A percentile compares a stretch with the other conserved stretches of the same genome.
Conservation (phyloP, 148 eudicot genomes). For the Amaranthus palmeri region DNA sequence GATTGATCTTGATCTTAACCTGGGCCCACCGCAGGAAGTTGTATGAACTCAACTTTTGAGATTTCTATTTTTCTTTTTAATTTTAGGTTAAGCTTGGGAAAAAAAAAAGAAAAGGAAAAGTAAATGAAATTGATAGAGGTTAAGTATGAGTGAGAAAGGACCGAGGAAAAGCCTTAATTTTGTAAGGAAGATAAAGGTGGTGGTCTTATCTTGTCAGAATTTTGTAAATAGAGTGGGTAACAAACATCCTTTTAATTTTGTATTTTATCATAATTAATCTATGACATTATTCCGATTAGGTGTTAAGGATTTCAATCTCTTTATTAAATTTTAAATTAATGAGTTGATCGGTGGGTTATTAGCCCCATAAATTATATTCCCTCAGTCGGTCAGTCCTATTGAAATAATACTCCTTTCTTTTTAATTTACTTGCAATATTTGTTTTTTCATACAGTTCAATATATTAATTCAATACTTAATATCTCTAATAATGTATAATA, state of each 20-base stretch:
- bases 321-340: no score
- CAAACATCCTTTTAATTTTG: slow-evolving; percentile 8
- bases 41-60: neutral
- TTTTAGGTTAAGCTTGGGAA: neutral
- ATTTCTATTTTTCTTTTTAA: neutral
- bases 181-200: neutral
- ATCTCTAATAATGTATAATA: no score
- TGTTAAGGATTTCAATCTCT: no score
- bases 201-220: slow-evolving; percentile 17
- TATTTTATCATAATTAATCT: neutral
- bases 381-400: no score
- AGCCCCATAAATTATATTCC: no score
- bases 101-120: neutral
- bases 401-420: no score
- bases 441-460: no score
- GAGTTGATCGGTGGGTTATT: no score
- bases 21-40: slow-evolving; percentile 32
- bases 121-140: neutral
- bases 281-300: neutral
- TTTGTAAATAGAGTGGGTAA: slow-evolving; percentile 14
- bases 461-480: no score
- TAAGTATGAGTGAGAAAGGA: neutral
- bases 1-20: slow-evolving; percentile 26
- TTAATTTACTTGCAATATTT: no score
- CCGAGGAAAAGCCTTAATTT: slow-evolving; percentile 9